phyloP scores from a whole-genome alignment of 768 basidiomycete genomes.

The Boletus subcaerulescens region DNA sequence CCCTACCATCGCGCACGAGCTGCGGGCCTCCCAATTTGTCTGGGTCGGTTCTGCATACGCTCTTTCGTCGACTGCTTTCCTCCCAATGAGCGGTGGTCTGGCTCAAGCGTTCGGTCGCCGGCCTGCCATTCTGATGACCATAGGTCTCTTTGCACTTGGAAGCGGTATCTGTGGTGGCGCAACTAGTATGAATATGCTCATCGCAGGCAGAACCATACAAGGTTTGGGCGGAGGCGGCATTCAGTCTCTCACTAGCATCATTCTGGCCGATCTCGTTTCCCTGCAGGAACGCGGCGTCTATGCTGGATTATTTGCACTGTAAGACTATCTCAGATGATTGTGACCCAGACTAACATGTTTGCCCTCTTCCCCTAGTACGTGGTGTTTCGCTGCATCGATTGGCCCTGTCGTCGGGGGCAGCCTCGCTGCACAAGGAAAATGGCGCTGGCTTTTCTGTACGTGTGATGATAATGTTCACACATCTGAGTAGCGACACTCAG shows the following conservation, averaged over 20 bases:
- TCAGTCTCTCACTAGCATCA: slow-evolving; percentile 34
- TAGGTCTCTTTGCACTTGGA: slow-evolving; percentile 33
- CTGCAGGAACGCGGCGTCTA: slow-evolving; percentile 41
- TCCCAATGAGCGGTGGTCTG: slow-evolving; percentile 36
- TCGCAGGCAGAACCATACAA: slow-evolving; percentile 30
- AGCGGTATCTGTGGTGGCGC: slow-evolving; percentile 35
- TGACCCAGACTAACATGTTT: background rate
- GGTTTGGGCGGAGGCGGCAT: slow-evolving; percentile 38
- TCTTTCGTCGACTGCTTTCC: slow-evolving; percentile 35
- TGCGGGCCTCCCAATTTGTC: slow-evolving; percentile 28
- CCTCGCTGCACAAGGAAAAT: slow-evolving; percentile 31
- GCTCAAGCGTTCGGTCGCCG: slow-evolving; percentile 33
- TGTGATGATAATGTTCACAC: background rate
- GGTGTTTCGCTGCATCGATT: slow-evolving; percentile 32
- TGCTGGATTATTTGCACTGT: slow-evolving; percentile 25
- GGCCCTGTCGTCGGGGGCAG: slow-evolving; percentile 38
- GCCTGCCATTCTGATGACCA: slow-evolving; percentile 20
- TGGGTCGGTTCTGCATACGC: slow-evolving; percentile 40
- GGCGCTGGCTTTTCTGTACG: slow-evolving; percentile 46
- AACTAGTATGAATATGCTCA: slow-evolving; percentile 19
- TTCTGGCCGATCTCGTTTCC: slow-evolving; percentile 43
- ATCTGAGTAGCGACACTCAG: background rate
- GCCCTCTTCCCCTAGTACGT: slow-evolving; percentile 18
- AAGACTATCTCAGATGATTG: background rate
- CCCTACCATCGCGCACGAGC: slow-evolving; percentile 31